Evolutionary conservation across 495 filamentous ascomycete species (phyloP), one percentile per base, ranked within the genome.

Genomic region (Penicillium angulare): DNA sequence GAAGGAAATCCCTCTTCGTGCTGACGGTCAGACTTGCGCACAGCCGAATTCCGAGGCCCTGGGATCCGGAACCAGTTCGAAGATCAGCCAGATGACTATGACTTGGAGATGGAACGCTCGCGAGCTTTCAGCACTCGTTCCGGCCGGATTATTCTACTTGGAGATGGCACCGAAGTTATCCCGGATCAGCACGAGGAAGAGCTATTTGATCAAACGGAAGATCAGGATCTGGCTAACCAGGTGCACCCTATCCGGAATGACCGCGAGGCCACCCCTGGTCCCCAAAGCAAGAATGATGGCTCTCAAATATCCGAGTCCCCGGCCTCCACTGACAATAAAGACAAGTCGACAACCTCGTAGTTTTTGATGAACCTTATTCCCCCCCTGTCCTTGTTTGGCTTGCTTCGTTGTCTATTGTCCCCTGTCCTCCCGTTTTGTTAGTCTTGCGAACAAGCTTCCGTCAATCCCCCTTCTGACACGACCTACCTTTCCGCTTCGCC

Each of bases 41-140:
- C 73, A 98, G 93, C 93, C 73, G 91, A 97, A 76, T 95, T 96
- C 80, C 88, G 93, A 49, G 92, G 92, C 56, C 92, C 92, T 42
- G 69, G 68, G 38, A 73, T 71, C 60, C 90, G 91, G 70, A 89
- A 95, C 66, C 87, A 89, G 67, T 90, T 88, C 70, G 92, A 96
- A 64, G 91, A 96, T 66, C 92, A 86, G 68, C 85, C 89, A 43
- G 90, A 93, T 74, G 92, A 92, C 47, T 93, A 92, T 78, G 93
- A 97, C 61, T 73, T 88, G 69, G 89, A 92, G 54, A 78, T 84
- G 68, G 83, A 89, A 59, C 81, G 79, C 41, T 65, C 66, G 41
- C 82, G 84, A 34, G 79, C 81, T 20, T 74, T 79, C 53, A 85
- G 80, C 56, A 80, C 83, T 49, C 80, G 82, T 59, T 79, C 79